These are phyloP conservation scores for Leucosporidium yakuticum DNA, from an alignment of 768 basidiomycete species.

Conservation along the genomic window DNA sequence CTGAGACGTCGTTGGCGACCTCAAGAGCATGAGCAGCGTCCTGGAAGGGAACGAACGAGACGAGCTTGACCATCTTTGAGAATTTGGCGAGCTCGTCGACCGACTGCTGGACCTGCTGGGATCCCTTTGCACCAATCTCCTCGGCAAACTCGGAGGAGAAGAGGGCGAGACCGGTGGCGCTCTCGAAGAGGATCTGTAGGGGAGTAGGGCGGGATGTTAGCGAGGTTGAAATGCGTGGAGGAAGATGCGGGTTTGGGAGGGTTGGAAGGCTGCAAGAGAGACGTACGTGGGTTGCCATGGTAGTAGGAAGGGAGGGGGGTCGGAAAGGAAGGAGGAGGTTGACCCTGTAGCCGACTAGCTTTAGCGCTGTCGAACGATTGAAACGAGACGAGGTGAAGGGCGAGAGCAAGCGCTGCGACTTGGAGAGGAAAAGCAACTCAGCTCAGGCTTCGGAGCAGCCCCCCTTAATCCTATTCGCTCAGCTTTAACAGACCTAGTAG, in stretches of 20 bases:
- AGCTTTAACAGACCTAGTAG: too few species aligned
- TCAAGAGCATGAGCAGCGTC: slow-evolving; percentile 53
- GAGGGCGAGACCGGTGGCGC: slow-evolving; percentile 86
- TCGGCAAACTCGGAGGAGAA: slow-evolving; percentile 82
- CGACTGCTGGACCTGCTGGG: slow-evolving; percentile 72
- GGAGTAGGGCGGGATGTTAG: neutral
- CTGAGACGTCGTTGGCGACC: slow-evolving; percentile 91
- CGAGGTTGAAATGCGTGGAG: neutral
- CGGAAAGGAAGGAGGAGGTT: too few species aligned
- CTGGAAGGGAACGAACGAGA: slow-evolving; percentile 91
- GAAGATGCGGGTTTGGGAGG: neutral
- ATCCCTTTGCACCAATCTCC: slow-evolving; percentile 68
- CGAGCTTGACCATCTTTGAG: slow-evolving; percentile 79
- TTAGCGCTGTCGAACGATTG: too few species aligned
- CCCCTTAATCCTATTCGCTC: too few species aligned
- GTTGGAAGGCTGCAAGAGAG: neutral
- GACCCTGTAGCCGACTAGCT: too few species aligned
- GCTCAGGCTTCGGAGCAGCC: too few species aligned
- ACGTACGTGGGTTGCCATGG: slow-evolving; percentile 29
- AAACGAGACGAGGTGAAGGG: too few species aligned
- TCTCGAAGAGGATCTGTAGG: slow-evolving; percentile 87
- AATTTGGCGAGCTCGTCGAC: slow-evolving; percentile 52
- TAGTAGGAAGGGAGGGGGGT: neutral
- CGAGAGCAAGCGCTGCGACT: too few species aligned
- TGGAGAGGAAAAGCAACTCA: too few species aligned